phyloP scores from a whole-genome alignment of 495 filamentous ascomycete genomes.

The Penicillium egyptiacum region DNA sequence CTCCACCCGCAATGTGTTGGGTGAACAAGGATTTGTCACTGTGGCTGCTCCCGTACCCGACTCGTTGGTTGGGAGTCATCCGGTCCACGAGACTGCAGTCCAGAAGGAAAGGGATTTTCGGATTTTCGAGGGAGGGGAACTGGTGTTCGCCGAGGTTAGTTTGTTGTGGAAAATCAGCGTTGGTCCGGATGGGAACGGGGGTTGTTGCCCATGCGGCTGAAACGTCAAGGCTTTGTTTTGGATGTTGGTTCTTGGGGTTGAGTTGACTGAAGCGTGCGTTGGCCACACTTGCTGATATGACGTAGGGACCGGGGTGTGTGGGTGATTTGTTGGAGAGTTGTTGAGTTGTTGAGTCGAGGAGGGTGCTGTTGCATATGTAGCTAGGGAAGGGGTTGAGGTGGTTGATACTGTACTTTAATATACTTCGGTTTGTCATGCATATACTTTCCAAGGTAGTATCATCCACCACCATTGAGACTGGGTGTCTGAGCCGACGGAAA shows the following conservation, averaged over 20 bases:
- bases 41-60: constrained; percentile 8
- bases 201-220: constrained; percentile 7
- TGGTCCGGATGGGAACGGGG: constrained; percentile 9
- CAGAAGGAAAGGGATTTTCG: constrained; percentile 3
- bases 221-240: constrained; percentile 7
- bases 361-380: too few species aligned
- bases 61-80: constrained; percentile 9
- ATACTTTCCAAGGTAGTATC: constrained; percentile 7
- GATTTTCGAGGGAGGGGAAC: background rate
- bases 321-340: background rate
- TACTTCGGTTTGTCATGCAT: background rate
- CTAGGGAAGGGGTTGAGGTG: background rate
- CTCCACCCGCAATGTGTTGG: background rate
- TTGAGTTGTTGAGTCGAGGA: background rate
- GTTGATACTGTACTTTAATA: constrained; percentile 6
- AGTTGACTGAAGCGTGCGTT: background rate
- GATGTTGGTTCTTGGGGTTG: background rate
- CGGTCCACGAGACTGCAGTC: constrained; percentile 16
- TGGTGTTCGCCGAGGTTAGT: constrained; percentile 9
- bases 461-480: background rate
- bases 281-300: background rate
- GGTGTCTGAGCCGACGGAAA: background rate
- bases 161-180: background rate
- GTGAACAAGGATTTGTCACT: background rate
- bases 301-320: background rate